Conservation (phyloP, 352 stramenopile species). For the Pythium diclinum region DNA sequence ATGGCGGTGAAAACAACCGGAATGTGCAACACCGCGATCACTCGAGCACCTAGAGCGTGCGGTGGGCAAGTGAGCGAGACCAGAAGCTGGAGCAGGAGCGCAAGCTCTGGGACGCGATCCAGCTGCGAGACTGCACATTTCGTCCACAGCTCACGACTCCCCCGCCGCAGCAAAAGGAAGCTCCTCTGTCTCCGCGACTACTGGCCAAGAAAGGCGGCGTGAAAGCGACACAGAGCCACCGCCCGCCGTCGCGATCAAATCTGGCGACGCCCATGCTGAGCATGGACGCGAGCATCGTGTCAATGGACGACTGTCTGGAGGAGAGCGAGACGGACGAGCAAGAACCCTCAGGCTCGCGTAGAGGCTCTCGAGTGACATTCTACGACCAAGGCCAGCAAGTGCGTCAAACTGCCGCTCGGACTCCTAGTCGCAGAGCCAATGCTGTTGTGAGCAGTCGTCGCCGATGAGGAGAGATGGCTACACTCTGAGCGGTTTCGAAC, state of each 20-base stretch:
- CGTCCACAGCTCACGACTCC: slow-evolving; percentile 26
- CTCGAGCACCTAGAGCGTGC: slow-evolving; percentile 32
- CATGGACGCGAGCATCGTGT: slow-evolving; percentile 13
- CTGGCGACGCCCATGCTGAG: slow-evolving; percentile 24
- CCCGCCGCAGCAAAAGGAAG: background rate
- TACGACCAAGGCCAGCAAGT: slow-evolving; percentile 19
- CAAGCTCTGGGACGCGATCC: slow-evolving; percentile 31
- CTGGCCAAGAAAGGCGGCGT: background rate
- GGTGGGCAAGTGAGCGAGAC: slow-evolving; percentile 42
- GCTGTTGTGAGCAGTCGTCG: background rate
- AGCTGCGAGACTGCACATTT: slow-evolving; percentile 60
- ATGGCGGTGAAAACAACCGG: background rate
- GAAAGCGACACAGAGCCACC: background rate
- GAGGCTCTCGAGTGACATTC: slow-evolving; percentile 4
- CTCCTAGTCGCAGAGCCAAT: background rate
- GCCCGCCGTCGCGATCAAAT: slow-evolving; percentile 17
- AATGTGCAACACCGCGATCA: background rate
- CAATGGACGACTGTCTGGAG: slow-evolving; percentile 18
- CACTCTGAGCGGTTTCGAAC: background rate
- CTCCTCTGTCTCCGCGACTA: background rate
- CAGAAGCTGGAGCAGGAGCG: slow-evolving; percentile 37
- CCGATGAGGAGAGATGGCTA: background rate
- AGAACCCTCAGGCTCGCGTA: background rate
- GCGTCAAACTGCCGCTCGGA: background rate
- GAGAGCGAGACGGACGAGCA: background rate